Conservation (phyloP, 108 stramenopile genomes). For the Conticribra weissflogii region DNA sequence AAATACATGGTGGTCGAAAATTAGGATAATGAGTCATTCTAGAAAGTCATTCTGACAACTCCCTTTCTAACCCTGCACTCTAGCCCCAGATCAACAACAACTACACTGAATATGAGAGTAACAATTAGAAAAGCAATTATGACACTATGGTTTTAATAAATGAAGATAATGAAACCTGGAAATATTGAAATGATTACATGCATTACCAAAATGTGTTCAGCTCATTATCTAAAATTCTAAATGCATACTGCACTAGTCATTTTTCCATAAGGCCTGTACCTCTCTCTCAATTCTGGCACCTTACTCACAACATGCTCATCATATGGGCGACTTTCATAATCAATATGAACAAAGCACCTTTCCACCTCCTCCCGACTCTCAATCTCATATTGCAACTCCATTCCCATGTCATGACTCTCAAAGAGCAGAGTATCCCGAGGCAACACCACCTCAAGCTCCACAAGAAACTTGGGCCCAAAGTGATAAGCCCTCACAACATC, state of each 20-base stretch:
- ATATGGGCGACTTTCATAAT: conserved; percentile 87
- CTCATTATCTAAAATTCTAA: too few relatives aligned
- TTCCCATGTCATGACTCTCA: conserved; percentile 92
- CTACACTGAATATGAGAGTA: too few relatives aligned
- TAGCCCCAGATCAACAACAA: too few relatives aligned
- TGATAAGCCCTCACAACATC: conserved; percentile 93
- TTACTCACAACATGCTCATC: conserved; percentile 94
- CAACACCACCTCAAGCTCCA: conserved; percentile 94
- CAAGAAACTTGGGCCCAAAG: conserved; percentile 94
- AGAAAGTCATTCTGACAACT: too few relatives aligned
- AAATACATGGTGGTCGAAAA: too few relatives aligned
- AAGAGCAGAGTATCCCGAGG: conserved; percentile 77
- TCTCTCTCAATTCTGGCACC: conserved; percentile 84
- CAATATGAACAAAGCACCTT: conserved; percentile 96
- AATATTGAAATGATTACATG: too few relatives aligned
- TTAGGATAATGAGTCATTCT: too few relatives aligned
- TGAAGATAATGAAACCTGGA: too few relatives aligned
- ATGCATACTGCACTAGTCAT: conserved; percentile 33
- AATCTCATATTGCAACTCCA: conserved; percentile 95
- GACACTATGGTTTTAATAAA: too few relatives aligned
- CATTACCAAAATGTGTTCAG: too few relatives aligned
- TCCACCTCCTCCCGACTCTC: conserved; percentile 92
- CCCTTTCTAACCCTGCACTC: too few relatives aligned
- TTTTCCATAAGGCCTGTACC: conserved; percentile 56
- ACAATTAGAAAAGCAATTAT: too few relatives aligned